These are phyloP conservation scores for Blepharisma japonicum DNA, from an alignment of 73 alveolate genomes.

Conservation along the genomic window DNA sequence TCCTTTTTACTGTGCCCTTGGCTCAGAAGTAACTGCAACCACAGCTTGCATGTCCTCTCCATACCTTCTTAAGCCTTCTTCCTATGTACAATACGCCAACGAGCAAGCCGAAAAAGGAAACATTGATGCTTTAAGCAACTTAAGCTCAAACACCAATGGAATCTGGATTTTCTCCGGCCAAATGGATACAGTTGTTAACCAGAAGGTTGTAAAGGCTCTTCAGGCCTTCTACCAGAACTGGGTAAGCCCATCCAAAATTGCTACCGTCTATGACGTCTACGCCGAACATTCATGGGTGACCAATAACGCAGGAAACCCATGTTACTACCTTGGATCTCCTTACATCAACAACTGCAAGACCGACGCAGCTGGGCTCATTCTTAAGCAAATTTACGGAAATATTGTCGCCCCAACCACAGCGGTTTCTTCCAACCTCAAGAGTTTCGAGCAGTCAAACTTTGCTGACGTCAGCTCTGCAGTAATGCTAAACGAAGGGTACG, in stretches of 20 bases:
- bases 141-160: background rate
- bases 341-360: slow-evolving; percentile 34
- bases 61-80: background rate
- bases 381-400: slow-evolving; percentile 7
- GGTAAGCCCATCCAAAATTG: slow-evolving; percentile 15
- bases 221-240: slow-evolving; percentile 15
- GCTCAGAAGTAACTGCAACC: slow-evolving; percentile 17
- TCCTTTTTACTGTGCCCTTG: slow-evolving; percentile 60
- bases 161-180: slow-evolving; percentile 48
- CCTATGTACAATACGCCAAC: slow-evolving; percentile 10
- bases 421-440: background rate
- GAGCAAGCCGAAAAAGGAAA: slow-evolving; percentile 25
- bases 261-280: slow-evolving; percentile 11
- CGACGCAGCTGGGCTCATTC: slow-evolving; percentile 34
- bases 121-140: slow-evolving; percentile 32
- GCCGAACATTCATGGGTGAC: slow-evolving; percentile 48
- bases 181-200: slow-evolving; percentile 33
- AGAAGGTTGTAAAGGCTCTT: slow-evolving; percentile 43
- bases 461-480: slow-evolving; percentile 20
- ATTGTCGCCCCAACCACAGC: background rate
- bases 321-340: slow-evolving; percentile 38
- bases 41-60: slow-evolving; percentile 43
- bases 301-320: slow-evolving; percentile 31
- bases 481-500: background rate
- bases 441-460: background rate